These are phyloP conservation scores for Lipomyces starkeyi DNA, from an alignment of 805 yeast genomes.

Conservation along the genomic window DNA sequence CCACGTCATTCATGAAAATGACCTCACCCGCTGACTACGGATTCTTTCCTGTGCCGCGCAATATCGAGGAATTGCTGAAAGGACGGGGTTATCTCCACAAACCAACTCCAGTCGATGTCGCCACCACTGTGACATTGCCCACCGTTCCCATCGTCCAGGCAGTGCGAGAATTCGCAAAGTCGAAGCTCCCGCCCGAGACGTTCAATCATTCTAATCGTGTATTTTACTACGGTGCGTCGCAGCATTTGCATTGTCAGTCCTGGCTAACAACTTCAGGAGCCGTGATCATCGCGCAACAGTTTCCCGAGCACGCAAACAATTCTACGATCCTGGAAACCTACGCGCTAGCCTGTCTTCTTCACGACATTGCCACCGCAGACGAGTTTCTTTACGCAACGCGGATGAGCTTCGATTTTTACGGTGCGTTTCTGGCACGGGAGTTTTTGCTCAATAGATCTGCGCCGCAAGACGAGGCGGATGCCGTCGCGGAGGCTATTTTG, in stretches of 20 bases:
- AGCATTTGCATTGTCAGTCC: not conserved
- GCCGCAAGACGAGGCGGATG: conserved; percentile 37
- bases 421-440: conserved; percentile 38
- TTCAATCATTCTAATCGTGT: conserved; percentile 23
- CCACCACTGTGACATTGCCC: conserved; percentile 12
- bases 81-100: conserved; percentile 13
- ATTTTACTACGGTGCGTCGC: conserved; percentile 21
- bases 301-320: conserved; percentile 36
- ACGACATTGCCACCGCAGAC: conserved; percentile 40
- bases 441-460: conserved; percentile 25
- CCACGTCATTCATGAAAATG: not conserved
- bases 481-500: conserved; percentile 39
- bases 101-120: conserved; percentile 18
- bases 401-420: conserved; percentile 41
- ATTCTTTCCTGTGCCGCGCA: conserved; percentile 23
- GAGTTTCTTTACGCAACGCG: conserved; percentile 34
- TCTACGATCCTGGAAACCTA: conserved; percentile 30
- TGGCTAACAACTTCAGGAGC: not conserved
- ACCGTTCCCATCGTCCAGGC: conserved; percentile 15
- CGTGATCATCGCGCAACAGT: conserved; percentile 31
- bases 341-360: conserved; percentile 36
- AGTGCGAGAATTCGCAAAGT: conserved; percentile 12
- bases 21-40: conserved; percentile 25
- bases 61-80: conserved; percentile 19
- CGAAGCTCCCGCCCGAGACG: conserved; percentile 19